Evolutionary conservation across 2,329 filamentous ascomycete genomes (phyloP).

Genomic region (Ceratocystis huliohia): DNA sequence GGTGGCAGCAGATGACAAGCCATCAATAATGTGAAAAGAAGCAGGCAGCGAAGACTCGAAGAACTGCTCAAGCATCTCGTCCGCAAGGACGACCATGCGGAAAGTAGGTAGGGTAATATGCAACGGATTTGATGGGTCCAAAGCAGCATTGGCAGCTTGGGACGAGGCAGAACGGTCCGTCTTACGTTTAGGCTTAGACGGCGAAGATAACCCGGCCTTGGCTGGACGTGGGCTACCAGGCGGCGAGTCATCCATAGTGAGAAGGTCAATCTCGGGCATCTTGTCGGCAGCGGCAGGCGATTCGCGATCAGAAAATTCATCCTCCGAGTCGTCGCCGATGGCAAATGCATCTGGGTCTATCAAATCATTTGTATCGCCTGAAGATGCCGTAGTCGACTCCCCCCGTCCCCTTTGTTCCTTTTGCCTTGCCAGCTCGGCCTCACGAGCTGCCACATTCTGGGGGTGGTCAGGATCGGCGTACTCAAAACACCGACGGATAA

Average conservation of each 20-base stretch:
- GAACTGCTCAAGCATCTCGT: conserved; percentile 90
- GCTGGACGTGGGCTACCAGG: conserved; percentile 26
- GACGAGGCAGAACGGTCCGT: conserved; percentile 51
- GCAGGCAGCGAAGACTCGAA: conserved; percentile 92
- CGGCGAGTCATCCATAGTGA: conserved; percentile 39
- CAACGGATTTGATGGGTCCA: conserved; percentile 84
- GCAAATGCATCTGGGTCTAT: conserved; percentile 46
- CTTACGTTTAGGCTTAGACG: conserved; percentile 22
- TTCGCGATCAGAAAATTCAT: conserved; percentile 35
- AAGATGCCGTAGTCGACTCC: conserved; percentile 1
- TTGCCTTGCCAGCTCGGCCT: conserved; percentile 3
- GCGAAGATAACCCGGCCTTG: conserved; percentile 22
- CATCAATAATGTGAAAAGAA: conserved; percentile 77
- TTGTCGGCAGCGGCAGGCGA: background rate
- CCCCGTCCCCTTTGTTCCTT: background rate
- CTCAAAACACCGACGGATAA: conserved; percentile 92
- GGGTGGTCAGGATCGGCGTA: conserved; percentile 89
- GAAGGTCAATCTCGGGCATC: conserved; percentile 41
- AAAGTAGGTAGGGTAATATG: conserved; percentile 96
- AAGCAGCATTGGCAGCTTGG: conserved; percentile 72
- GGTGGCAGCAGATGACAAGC: conserved; percentile 30
- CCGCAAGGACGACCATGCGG: conserved; percentile 94
- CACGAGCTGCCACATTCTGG: conserved; percentile 38
- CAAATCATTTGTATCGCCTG: conserved; percentile 8
- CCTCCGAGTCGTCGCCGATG: conserved; percentile 61